Conservation (phyloP, 345 rosid genomes). For the Tarenaya hassleriana region DNA sequence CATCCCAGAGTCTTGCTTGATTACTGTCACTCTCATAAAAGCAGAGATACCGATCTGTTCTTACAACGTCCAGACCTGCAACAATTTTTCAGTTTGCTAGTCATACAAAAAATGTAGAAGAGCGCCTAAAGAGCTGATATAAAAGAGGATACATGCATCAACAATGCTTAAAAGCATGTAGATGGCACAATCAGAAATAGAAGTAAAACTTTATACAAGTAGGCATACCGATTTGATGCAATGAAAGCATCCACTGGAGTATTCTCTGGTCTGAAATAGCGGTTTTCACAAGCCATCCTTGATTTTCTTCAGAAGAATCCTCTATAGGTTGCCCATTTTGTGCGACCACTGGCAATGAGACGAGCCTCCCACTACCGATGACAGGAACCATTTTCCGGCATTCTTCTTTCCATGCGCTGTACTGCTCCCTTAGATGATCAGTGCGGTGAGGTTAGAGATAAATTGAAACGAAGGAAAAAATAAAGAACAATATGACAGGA, state of each 20-base stretch:
- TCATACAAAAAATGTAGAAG: too few relatives aligned
- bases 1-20: constrained; percentile 79
- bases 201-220: background rate
- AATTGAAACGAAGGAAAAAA: background rate
- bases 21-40: constrained; percentile 68
- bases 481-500: too few relatives aligned
- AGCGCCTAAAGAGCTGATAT: too few relatives aligned
- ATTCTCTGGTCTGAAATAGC: constrained; percentile 54
- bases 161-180: too few relatives aligned
- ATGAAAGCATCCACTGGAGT: constrained; percentile 72
- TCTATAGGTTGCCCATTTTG: constrained; percentile 58
- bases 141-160: too few relatives aligned
- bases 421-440: constrained; percentile 89
- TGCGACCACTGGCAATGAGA: constrained; percentile 53
- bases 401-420: constrained; percentile 62
- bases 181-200: too few relatives aligned
- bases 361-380: constrained; percentile 67
- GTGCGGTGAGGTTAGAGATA: constrained; percentile 23
- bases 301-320: constrained; percentile 33
- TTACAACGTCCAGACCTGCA: constrained; percentile 89
- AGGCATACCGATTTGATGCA: constrained; percentile 80
- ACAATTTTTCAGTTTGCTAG: too few relatives aligned
- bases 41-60: constrained; percentile 75
- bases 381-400: constrained; percentile 74
- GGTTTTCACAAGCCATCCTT: constrained; percentile 32